Evolutionary conservation across 331 rosid genomes (phyloP), one percentile per base, ranked within the genome.

Genomic region (Rosa hybrid): DNA sequence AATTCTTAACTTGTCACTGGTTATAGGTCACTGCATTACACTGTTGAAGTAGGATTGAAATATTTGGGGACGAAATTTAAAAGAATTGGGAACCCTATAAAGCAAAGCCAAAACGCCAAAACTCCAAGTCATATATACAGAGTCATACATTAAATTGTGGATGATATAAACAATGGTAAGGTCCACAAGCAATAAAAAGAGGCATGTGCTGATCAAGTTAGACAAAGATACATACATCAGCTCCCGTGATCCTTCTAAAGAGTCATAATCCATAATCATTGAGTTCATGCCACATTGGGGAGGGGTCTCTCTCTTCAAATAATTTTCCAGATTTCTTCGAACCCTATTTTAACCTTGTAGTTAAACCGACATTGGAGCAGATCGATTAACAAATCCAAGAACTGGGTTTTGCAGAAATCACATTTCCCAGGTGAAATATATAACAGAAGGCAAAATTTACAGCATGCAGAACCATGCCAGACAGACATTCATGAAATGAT

Each of bases 211-310:
- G 63, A 18, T 79, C 80, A 50, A 69, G 75, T 81, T 77, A 81
- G 76, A 83, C 80, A 83, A 86, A 78, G 78, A 82, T 86, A 76
- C 86, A 84, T 73, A 53, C 14, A 80, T 80, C 82, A 89, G 88
- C 20, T 83, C 88, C 84, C 84, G 87, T 84, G 79, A 86, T 79
- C 64, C 83, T 77, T 74, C 67, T 42, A 72, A 78, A 78, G 74
- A 76, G 85, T 84, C 81, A 67, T 83, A 80, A 68, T 78, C 83
- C 77, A 50, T 77, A 78, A 80, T 84, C 89, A 84, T 77, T 56
- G 82, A 71, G 51, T 57, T 39, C 76, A 78, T 42, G 72, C 50
- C 72, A 46, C 46, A 27, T 44, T 62, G 60, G 48, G 70, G 53
- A 65, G 51, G 74, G 50, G 39, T 56, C 78, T 39, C 78, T 56